phyloP scores from a whole-genome alignment of 2,329 filamentous ascomycete species.

The Penicillium sp. region DNA sequence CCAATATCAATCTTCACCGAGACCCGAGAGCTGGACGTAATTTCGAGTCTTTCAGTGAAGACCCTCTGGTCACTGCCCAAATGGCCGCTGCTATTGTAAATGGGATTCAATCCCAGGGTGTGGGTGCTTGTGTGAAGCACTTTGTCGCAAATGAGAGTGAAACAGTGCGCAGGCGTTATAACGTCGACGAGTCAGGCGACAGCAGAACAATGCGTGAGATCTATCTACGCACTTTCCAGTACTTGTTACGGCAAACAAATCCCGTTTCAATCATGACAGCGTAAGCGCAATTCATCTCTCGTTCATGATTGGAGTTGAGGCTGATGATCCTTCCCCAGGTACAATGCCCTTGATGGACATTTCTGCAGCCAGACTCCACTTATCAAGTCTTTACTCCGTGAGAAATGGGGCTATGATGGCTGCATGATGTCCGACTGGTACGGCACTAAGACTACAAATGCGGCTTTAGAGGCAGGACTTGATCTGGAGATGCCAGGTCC shows the following conservation, averaged over 20 bases:
- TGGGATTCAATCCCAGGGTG: slow-evolving; percentile 36
- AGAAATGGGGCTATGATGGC: slow-evolving; percentile 45
- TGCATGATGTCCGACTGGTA: slow-evolving; percentile 32
- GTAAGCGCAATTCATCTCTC: neutral
- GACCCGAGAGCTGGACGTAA: slow-evolving; percentile 17
- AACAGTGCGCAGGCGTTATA: slow-evolving; percentile 6
- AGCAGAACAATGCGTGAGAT: slow-evolving; percentile 19
- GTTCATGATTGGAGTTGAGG: neutral
- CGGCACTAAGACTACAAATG: slow-evolving; percentile 31
- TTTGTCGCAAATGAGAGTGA: slow-evolving; percentile 18
- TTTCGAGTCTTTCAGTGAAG: slow-evolving; percentile 20
- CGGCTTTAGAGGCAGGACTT: slow-evolving; percentile 33
- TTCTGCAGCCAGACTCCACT: neutral
- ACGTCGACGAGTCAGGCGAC: slow-evolving; percentile 8
- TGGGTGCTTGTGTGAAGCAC: slow-evolving; percentile 18
- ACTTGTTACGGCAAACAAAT: slow-evolving; percentile 2
- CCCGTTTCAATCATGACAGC: slow-evolving; percentile 8
- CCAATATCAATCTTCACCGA: slow-evolving; percentile 15
- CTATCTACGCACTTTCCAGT: slow-evolving; percentile 29
- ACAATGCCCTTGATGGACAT: neutral
- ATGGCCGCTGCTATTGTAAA: slow-evolving; percentile 10
- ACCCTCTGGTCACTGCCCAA: slow-evolving; percentile 17
- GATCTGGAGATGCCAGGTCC: slow-evolving; percentile 40
- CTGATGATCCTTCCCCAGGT: neutral
- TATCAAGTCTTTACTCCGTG: slow-evolving; percentile 40